Evolutionary conservation across 495 filamentous ascomycete genomes (phyloP), one percentile per base, ranked within the genome.

Genomic region (Letharia columbiana): DNA sequence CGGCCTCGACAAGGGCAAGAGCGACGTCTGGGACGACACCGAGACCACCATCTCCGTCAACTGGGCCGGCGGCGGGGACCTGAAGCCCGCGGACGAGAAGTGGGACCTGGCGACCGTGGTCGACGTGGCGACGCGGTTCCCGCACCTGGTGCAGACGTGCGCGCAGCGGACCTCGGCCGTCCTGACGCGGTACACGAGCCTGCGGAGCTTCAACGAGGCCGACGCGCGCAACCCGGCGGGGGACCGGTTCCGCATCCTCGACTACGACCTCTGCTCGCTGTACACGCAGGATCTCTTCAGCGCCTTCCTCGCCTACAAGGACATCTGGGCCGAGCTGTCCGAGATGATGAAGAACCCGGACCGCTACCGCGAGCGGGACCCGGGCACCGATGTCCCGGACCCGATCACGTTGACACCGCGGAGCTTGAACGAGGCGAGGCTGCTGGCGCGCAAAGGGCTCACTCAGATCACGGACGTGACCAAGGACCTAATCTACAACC

Each of bases 21-120:
- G 44, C 31, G 74, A 75, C 47, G 69, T 72, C 6, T 67, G 73
- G 31, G 67, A 67, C n/a, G 63, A 73, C 45, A 73, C 70, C 1
- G 74, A 75, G 52, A 76, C 68, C 11, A 73, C 74, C 12, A 75
- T 75, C 18, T 74, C 74, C 13, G 74, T 76, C 28, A 74, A 71
- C 56, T 76, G 74, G 74, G 61, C 69, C n/a, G 74, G 74, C n/a
- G 74, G 74, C 20, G 74, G 74, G 2, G 67, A 75, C 49, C 68
- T 76, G 66, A 75, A 75, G 65, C 70, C 71, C 28, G 72, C 72
- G 10, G 66, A 69, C 7, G 68, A 71, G 11, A 70, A 73, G 20
- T 75, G 74, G 74, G 71, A 72, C 40, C 68, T 73, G 10, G 49
- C 71, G 41, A 72, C 64, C 8, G 72, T 75, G 2, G 68, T 75